Base-by-base conservation (phyloP, 2,329 filamentous ascomycete genomes). In the Colletotrichum noveboracense region DNA sequence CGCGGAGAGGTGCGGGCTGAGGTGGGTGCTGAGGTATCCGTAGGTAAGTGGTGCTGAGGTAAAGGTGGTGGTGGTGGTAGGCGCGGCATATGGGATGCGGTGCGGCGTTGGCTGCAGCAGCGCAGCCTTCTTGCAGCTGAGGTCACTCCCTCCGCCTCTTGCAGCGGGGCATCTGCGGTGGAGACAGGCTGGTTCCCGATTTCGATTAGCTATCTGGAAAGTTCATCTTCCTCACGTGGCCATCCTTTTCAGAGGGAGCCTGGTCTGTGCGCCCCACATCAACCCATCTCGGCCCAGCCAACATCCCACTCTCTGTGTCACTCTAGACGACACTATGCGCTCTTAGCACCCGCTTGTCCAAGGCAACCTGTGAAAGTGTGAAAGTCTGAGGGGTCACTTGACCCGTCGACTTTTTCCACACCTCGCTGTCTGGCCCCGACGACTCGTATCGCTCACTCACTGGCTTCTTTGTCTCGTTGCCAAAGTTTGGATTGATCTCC, bases 141-240 rank as follows among this genome's bases (percentile, higher is more conserved):
- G 74, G 74, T 76, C 74, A 76, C 74, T 70, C 48, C 71, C 61
- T 76, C 74, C 64, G 64, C 70, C 65, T 69, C 65, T 69, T 43
- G 71, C 66, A 61, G 74, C 74, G 74, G 71, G 71, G 74, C 71
- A 75, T 34, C 71, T 74, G 60, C 66, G 62, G 71, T 75, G 66
- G 74, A 30, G 74, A 75, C 74, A 60, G 60, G 56, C 62, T 62
- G 66, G 71, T 75, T 75, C 66, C 66, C 71, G 71, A 75, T 76
- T 76, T 71, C 74, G 74, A 76, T 76, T 76, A 76, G 74, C 74
- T 76, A 74, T 70, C 70, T 76, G 66, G 71, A 75, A 75, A 76
- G 66, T 75, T 76, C 74, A 58, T 60, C 62, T 62, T 66, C 70
- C 74, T 76, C 74, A 76, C 74, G 74, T 76, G 74, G 74, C 70